phyloP scores from a whole-genome alignment of 805 yeast genomes.

The Candida gorgasii region DNA sequence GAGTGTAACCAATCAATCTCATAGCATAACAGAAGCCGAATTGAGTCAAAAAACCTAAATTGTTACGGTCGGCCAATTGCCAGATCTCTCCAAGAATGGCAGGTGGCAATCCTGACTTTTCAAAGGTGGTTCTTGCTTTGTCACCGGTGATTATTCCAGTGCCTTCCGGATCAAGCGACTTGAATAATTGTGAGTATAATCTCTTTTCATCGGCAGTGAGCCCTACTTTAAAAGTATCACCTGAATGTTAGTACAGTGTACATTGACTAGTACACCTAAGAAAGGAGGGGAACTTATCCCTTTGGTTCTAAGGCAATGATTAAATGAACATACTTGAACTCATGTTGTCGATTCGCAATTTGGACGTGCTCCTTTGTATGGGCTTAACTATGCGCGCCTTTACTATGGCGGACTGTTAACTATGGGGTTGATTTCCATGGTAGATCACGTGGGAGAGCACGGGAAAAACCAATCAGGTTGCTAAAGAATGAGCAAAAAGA shows the following conservation, averaged over 20 bases:
- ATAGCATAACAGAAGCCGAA: constrained; percentile 81
- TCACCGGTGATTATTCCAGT: constrained; percentile 88
- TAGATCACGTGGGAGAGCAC: no score
- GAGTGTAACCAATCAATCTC: constrained; percentile 87
- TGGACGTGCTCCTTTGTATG: no score
- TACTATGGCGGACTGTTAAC: no score
- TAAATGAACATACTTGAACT: not conserved
- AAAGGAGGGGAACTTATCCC: not conserved
- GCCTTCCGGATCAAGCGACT: constrained; percentile 73
- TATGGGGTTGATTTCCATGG: no score
- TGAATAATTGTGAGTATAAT: constrained; percentile 73
- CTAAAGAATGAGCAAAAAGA: no score
- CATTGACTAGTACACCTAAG: not conserved
- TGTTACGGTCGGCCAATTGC: constrained; percentile 90
- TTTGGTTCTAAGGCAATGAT: not conserved
- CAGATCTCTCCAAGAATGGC: constrained; percentile 83
- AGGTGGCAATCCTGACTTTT: constrained; percentile 81
- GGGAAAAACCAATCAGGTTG: no score
- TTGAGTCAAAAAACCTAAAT: constrained; percentile 80
- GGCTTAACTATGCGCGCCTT: no score
- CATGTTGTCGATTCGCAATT: no score
- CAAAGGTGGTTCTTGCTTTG: constrained; percentile 77
- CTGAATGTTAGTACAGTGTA: not conserved
- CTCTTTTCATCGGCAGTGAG: constrained; percentile 76
- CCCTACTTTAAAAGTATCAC: constrained; percentile 39